Evolutionary conservation across 768 basidiomycete genomes (phyloP).

Genomic region (Pulveroboletus sp.): DNA sequence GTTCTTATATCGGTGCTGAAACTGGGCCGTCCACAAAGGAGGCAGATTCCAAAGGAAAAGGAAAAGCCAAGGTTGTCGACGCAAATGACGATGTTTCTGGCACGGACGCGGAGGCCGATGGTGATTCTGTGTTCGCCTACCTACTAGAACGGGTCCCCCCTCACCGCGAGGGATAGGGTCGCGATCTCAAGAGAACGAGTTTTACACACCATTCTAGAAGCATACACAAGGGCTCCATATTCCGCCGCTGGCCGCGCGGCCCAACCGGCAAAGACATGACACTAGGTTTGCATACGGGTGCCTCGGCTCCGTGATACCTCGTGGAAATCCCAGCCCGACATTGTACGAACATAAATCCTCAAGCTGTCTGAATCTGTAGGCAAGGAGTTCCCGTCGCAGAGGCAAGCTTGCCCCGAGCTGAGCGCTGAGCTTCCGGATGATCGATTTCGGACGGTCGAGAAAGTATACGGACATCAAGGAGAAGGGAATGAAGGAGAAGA

Average conservation of each 20-base stretch:
- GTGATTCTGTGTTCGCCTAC: too few species aligned
- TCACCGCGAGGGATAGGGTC: conserved; percentile 9
- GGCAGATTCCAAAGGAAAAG: not conserved
- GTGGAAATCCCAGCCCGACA: conserved; percentile 33
- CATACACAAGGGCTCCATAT: conserved; percentile 9
- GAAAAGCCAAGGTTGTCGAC: not conserved
- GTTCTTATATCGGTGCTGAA: not conserved
- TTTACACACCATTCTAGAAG: conserved; percentile 2
- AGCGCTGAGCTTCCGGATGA: conserved; percentile 44
- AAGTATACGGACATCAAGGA: not conserved
- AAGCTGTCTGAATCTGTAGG: not conserved
- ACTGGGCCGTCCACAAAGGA: not conserved
- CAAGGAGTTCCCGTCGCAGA: conserved; percentile 12
- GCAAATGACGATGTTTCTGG: too few species aligned
- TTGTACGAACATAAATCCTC: conserved; percentile 32
- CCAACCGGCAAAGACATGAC: conserved; percentile 12
- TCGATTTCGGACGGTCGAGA: conserved; percentile 49
- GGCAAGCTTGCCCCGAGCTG: conserved; percentile 3
- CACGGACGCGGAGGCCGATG: too few species aligned
- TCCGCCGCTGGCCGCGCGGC: conserved; percentile 27
- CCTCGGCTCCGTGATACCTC: conserved; percentile 10
- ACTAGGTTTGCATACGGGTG: conserved; percentile 5
- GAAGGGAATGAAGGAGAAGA: conserved; percentile 7
- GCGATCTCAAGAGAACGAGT: not conserved
- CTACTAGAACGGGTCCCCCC: not conserved